phyloP scores from a whole-genome alignment of 139 green algal genomes.

The Trebouxia sp. region DNA sequence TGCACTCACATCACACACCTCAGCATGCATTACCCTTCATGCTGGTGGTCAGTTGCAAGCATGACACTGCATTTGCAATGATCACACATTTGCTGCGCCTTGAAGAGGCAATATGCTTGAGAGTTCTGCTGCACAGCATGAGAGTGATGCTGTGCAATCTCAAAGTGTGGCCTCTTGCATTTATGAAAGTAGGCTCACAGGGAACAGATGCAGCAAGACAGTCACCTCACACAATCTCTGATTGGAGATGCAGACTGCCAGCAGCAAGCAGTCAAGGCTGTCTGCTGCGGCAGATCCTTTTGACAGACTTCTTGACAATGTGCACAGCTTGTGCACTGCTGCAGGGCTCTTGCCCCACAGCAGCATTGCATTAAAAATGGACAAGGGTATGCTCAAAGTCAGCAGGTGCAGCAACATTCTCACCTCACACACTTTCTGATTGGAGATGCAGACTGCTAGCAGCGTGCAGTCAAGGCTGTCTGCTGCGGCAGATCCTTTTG shows the following conservation, averaged over 20 bases:
- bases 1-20: no score
- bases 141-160: no score
- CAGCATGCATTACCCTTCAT: no score
- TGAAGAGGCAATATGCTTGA: no score
- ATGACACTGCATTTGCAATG: no score
- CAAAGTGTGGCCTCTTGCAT: no score
- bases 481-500: conserved; percentile 33
- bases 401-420: no score
- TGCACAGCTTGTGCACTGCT: conserved; percentile 57
- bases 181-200: no score
- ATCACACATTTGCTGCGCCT: no score
- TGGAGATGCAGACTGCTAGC: conserved; percentile 44
- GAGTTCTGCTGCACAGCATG: no score
- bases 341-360: conserved; percentile 52
- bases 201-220: no score
- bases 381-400: not conserved
- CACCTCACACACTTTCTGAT: conserved; percentile 39
- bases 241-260: conserved; percentile 45
- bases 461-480: conserved; percentile 53
- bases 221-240: conserved; percentile 38
- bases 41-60: no score
- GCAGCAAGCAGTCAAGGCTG: conserved; percentile 50
- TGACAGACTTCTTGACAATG: conserved; percentile 48
- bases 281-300: conserved; percentile 36
- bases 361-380: conserved; percentile 40